Base-by-base conservation (phyloP, 2,329 filamentous ascomycete genomes). In the Tolypocladium tundrense region DNA sequence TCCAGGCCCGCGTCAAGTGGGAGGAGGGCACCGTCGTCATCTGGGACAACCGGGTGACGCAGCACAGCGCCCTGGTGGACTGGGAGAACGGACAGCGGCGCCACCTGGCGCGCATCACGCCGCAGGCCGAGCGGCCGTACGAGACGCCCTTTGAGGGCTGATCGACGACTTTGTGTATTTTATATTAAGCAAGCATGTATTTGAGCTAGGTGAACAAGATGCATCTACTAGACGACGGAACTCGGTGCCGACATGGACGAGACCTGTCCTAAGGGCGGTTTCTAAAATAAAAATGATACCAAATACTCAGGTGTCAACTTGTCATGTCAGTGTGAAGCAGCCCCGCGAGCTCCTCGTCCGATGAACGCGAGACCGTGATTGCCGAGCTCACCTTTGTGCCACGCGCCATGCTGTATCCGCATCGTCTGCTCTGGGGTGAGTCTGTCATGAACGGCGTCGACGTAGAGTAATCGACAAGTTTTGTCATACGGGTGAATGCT, bases 11-110 rank as follows among this genome's bases (percentile, higher is more conserved):
- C 31, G 80, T 96, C 54, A 88, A 87, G 70, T 95, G 90, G 90
- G 84, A 85, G 64, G 79, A 84, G 50, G 82, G 84, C n/a, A 93
- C 88, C 0, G 90, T 95, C 1, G 88, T 94, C 2, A 85, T 93
- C 1, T 95, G 90, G 90, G 90, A 94, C 70, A 94, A 93, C 75
- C 79, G 90, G 39, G 83, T 92, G 0, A 91, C 88, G 11, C 81
- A 85, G 64, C 90, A 96, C 71, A 88, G 88, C 8, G 90, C 90
- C 2, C 75, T 93, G 43, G 77, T 93, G 4, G 90, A 95, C 70
- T 96, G 90, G 90, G 83, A 88, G 64, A 84, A 84, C 68, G 90
- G 90, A 3, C 84, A 90, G 71, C 78, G 91, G 59, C 80, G 91
- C 55, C 90, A 95, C 73, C 73, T 95, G 61, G 90, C 90, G 6